A percentile compares a stretch with the other conserved stretches of the same genome.
These are phyloP conservation scores for Leucaena leucocephala DNA, from an alignment of 306 rosid genomes.

Conservation along the genomic window DNA sequence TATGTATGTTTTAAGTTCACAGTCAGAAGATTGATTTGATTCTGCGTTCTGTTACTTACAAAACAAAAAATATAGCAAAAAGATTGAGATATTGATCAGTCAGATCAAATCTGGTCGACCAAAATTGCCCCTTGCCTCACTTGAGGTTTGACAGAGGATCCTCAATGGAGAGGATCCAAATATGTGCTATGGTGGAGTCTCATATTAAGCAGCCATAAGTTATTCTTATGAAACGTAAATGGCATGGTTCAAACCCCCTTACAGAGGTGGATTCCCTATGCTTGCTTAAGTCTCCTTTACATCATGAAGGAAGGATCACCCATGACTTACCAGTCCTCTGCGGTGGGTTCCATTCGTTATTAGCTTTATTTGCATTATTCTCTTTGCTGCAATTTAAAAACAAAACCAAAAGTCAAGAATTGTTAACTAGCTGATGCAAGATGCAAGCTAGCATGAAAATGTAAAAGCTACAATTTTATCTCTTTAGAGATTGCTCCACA, in stretches of 20 bases:
- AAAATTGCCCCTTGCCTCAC: neutral
- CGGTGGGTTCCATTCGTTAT: slow-evolving; percentile 71
- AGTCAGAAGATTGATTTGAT: neutral
- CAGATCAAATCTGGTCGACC: neutral
- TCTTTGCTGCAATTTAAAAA: slow-evolving; percentile 65
- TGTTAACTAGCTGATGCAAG: neutral
- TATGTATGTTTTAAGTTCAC: neutral
- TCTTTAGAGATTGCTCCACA: neutral
- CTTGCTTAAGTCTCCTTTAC: neutral
- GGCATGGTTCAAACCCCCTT: neutral
- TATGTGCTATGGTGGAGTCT: neutral
- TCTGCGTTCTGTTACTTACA: neutral
- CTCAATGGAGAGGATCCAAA: neutral
- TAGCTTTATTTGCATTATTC: slow-evolving; percentile 52
- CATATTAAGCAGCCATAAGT: neutral
- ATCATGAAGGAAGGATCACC: slow-evolving; percentile 2
- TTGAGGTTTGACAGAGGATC: neutral
- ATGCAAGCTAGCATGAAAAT: neutral
- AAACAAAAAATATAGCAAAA: neutral
- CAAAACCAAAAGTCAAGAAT: neutral
- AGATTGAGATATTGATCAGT: neutral
- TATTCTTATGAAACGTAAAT: neutral
- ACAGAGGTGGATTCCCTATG: neutral
- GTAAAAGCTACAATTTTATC: neutral
- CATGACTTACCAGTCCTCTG: slow-evolving; percentile 66